phyloP scores from a whole-genome alignment of 1,284 basidiomycete genomes.

The Clitocybe nebularis region DNA sequence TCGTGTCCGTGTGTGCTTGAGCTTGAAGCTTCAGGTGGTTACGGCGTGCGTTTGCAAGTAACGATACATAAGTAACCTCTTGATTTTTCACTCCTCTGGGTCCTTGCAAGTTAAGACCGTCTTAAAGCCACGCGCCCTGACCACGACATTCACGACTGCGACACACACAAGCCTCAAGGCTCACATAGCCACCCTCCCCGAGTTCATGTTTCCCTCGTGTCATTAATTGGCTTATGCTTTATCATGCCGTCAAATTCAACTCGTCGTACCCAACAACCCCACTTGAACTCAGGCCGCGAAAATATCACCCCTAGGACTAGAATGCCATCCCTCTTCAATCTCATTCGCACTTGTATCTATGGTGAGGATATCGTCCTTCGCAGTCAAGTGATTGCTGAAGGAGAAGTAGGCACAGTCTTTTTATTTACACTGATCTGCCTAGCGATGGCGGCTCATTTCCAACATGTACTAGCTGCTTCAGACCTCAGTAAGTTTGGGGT shows the following conservation, averaged over 20 bases:
- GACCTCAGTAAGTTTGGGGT: conserved; percentile 78
- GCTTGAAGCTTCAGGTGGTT: no score
- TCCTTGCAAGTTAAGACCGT: not conserved
- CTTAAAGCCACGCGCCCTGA: conserved; percentile 5
- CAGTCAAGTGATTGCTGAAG: conserved; percentile 1
- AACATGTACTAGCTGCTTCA: conserved; percentile 61
- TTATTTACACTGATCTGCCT: conserved; percentile 72
- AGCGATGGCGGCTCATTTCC: conserved; percentile 72
- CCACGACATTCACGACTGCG: conserved; percentile 9
- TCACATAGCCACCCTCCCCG: conserved; percentile 10
- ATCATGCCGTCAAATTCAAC: conserved; percentile 33
- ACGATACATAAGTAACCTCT: no score
- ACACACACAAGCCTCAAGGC: conserved; percentile 14
- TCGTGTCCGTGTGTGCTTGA: no score
- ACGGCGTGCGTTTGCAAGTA: no score
- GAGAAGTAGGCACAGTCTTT: conserved; percentile 50
- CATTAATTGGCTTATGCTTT: conserved; percentile 30
- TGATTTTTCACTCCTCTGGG: no score
- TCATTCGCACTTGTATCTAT: conserved; percentile 59
- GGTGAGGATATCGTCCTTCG: conserved; percentile 37
- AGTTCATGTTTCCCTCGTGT: conserved; percentile 45
- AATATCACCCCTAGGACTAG: conserved; percentile 27
- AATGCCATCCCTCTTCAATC: conserved; percentile 58
- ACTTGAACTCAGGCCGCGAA: conserved; percentile 22
- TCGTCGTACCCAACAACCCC: conserved; percentile 23